These are phyloP conservation scores for Datura wrightii DNA, from an alignment of 257 asterid species.

Conservation along the genomic window DNA sequence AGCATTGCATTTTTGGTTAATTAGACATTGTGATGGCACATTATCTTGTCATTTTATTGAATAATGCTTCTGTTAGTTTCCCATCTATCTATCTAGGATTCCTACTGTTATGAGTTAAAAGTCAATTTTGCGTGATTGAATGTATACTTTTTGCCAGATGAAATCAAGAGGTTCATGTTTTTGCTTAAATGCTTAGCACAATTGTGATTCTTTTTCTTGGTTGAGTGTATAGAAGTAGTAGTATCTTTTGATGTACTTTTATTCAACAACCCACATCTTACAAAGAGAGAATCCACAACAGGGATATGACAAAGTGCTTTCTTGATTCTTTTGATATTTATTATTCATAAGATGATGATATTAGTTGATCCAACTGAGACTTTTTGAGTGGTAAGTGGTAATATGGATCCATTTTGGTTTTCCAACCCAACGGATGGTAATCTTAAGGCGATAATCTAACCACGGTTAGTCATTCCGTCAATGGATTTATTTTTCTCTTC, in stretches of 20 bases:
- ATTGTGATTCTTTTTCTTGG: not conserved
- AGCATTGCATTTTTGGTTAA: constrained; percentile 38
- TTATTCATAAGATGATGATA: not conserved
- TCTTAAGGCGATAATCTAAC: too few species aligned
- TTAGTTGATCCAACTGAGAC: not conserved
- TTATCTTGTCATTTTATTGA: constrained; percentile 41
- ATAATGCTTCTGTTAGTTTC: constrained; percentile 37
- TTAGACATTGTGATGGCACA: constrained; percentile 21
- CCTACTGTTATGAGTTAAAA: constrained; percentile 28
- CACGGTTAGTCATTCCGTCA: too few species aligned
- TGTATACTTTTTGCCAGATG: constrained; percentile 37
- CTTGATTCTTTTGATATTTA: not conserved
- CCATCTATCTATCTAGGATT: constrained; percentile 3
- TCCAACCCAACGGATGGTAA: too few species aligned
- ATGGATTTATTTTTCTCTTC: too few species aligned
- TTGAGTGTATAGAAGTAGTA: not conserved
- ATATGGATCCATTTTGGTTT: too few species aligned
- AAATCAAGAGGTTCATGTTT: constrained; percentile 33
- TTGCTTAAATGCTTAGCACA: not conserved
- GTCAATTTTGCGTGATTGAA: constrained; percentile 35
- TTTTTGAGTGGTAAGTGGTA: not conserved
- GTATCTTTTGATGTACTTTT: not conserved
- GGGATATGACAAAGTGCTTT: not conserved
- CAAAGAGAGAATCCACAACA: not conserved
- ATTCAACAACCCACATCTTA: not conserved